A percentile compares a stretch with the other conserved stretches of the same genome.
Conservation (phyloP, 2,329 filamentous ascomycete genomes). For the Ophiosphaerella narmari region DNA sequence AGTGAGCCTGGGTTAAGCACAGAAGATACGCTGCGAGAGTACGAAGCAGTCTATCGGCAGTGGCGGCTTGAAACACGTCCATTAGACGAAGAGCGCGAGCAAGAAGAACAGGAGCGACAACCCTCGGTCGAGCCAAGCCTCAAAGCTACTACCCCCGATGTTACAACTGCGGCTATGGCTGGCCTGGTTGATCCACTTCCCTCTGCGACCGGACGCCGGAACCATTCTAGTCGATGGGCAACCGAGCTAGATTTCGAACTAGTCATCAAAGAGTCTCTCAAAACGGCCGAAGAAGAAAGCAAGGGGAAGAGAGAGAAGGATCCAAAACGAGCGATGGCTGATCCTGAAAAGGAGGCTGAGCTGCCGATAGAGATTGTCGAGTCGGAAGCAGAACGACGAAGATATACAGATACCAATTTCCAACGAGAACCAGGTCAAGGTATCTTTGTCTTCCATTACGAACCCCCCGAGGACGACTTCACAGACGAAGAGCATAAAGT, state of each 20-base stretch:
- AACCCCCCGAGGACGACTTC: constrained; percentile 76
- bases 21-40: constrained; percentile 41
- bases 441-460: constrained; percentile 71
- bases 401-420: constrained; percentile 70
- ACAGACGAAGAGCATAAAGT: constrained; percentile 69
- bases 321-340: constrained; percentile 70
- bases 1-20: constrained; percentile 35
- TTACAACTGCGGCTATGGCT: constrained; percentile 32
- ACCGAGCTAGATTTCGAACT: constrained; percentile 76
- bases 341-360: constrained; percentile 75
- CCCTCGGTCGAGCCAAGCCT: constrained; percentile 41
- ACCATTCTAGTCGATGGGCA: constrained; percentile 40
- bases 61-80: constrained; percentile 50
- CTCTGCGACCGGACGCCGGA: constrained; percentile 35
- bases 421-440: constrained; percentile 68
- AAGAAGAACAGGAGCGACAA: constrained; percentile 43
- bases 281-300: constrained; percentile 68
- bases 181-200: constrained; percentile 34
- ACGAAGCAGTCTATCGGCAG: constrained; percentile 44
- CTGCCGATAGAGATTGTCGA: constrained; percentile 72
- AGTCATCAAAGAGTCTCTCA: constrained; percentile 72
- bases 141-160: constrained; percentile 54
- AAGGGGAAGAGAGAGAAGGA: constrained; percentile 66
- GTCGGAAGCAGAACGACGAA: constrained; percentile 62
- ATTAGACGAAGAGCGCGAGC: constrained; percentile 49